These are phyloP conservation scores for Penicillium concentricum DNA, from an alignment of 2,329 filamentous ascomycete species.

Conservation along the genomic window DNA sequence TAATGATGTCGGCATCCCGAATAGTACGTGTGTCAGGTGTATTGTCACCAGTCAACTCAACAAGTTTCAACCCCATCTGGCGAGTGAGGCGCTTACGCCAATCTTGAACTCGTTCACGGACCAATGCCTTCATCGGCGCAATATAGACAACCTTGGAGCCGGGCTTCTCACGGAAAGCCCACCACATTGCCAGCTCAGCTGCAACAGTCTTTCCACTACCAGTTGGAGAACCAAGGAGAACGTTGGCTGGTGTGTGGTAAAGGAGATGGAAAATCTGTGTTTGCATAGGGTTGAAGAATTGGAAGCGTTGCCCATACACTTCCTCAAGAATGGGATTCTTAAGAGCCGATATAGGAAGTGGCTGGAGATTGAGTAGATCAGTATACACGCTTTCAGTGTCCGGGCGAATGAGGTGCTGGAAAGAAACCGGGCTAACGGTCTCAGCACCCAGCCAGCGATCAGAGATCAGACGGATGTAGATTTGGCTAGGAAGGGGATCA, in stretches of 20 bases:
- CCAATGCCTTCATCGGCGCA: slow-evolving; percentile 97
- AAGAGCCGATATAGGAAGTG: slow-evolving; percentile 79
- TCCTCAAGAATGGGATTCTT: slow-evolving; percentile 86
- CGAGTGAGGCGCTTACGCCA: slow-evolving; percentile 80
- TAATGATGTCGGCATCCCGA: slow-evolving; percentile 92
- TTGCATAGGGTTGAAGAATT: slow-evolving; percentile 99
- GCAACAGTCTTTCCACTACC: slow-evolving; percentile 98
- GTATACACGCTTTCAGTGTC: slow-evolving; percentile 98
- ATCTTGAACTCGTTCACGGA: slow-evolving; percentile 92
- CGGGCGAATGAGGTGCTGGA: slow-evolving; percentile 94
- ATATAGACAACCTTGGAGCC: slow-evolving; percentile 99
- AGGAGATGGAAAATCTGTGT: slow-evolving; percentile 97
- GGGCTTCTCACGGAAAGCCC: slow-evolving; percentile 91
- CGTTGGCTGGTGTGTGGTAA: slow-evolving; percentile 88
- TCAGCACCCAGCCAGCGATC: slow-evolving; percentile 97
- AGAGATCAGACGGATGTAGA: slow-evolving; percentile 91
- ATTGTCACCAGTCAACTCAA: slow-evolving; percentile 96
- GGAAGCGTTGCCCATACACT: slow-evolving; percentile 82
- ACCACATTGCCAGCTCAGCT: slow-evolving; percentile 98
- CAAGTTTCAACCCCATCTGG: slow-evolving; percentile 83
- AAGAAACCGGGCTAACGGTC: slow-evolving; percentile 91
- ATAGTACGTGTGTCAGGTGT: slow-evolving; percentile 96
- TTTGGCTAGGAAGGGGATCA: slow-evolving; percentile 90
- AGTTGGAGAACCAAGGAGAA: slow-evolving; percentile 90
- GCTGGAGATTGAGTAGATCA: slow-evolving; percentile 86